These are phyloP conservation scores for Naegleria gruberi DNA, from an alignment of 208 protist species.

Conservation along the genomic window DNA sequence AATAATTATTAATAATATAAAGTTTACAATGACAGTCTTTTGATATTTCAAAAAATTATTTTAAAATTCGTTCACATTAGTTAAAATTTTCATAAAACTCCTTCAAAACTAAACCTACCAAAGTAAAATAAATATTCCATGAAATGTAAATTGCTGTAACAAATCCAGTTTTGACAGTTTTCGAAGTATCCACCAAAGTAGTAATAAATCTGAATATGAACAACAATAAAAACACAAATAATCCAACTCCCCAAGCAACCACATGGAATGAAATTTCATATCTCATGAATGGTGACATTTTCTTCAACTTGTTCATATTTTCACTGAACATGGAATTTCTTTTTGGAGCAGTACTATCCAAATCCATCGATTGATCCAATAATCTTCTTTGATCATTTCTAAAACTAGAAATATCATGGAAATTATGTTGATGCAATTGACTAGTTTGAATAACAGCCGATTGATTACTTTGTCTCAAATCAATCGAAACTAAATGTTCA, in stretches of 20 bases:
- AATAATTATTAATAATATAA: neutral
- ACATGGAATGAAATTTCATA: neutral
- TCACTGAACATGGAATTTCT: no score
- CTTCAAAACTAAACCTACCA: neutral
- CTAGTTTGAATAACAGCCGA: no score
- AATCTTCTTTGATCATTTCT: no score
- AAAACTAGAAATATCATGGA: no score
- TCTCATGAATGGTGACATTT: neutral
- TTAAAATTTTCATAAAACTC: neutral
- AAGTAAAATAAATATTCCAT: neutral
- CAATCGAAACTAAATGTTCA: no score
- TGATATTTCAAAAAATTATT: no score
- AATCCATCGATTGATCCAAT: no score
- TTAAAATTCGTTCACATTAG: neutral
- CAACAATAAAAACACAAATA: neutral
- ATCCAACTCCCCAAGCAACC: neutral
- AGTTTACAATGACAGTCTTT: neutral
- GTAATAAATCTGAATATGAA: neutral
- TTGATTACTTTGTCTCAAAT: no score
- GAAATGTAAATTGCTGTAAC: neutral
- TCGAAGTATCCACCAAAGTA: neutral
- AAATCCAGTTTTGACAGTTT: neutral
- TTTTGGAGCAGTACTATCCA: no score
- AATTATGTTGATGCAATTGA: no score
- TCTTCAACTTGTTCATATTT: no score